These are phyloP conservation scores for Ogataea parapolymorpha DNA, from an alignment of 805 yeast species.

Conservation along the genomic window DNA sequence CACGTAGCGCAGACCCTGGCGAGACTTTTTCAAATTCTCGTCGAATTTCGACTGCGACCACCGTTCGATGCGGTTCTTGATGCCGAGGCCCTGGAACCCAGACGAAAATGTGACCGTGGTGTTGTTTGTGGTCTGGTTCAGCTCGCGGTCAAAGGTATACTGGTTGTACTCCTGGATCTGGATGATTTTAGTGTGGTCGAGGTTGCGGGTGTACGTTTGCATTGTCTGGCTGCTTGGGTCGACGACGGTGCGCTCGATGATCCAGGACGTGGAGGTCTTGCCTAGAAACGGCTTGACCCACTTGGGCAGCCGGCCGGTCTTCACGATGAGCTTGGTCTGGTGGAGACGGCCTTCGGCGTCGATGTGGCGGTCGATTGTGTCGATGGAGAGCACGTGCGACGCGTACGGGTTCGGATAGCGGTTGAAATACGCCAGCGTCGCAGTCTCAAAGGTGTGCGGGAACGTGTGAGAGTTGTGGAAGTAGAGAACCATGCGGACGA, in stretches of 20 bases:
- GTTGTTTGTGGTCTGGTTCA: slow-evolving; percentile 43
- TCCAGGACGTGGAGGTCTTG: slow-evolving; percentile 67
- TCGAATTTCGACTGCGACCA: slow-evolving; percentile 76
- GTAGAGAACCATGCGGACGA: slow-evolving; percentile 56
- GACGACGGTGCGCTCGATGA: slow-evolving; percentile 72
- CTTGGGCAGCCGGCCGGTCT: slow-evolving; percentile 74
- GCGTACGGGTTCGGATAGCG: slow-evolving; percentile 80
- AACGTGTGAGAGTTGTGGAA: slow-evolving; percentile 55
- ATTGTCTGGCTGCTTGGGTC: slow-evolving; percentile 56
- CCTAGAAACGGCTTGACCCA: slow-evolving; percentile 79
- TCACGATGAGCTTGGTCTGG: slow-evolving; percentile 71
- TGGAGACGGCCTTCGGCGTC: slow-evolving; percentile 62
- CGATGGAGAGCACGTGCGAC: slow-evolving; percentile 78
- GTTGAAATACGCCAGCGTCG: slow-evolving; percentile 72
- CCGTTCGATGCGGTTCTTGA: slow-evolving; percentile 71
- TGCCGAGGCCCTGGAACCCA: slow-evolving; percentile 57
- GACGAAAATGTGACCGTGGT: slow-evolving; percentile 62
- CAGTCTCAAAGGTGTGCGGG: slow-evolving; percentile 65
- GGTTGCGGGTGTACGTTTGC: slow-evolving; percentile 71
- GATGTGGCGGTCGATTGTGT: slow-evolving; percentile 61
- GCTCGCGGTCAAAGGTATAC: slow-evolving; percentile 38
- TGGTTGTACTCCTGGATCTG: slow-evolving; percentile 73
- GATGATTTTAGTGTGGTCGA: slow-evolving; percentile 78
- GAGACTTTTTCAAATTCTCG: slow-evolving; percentile 61
- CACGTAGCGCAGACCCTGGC: slow-evolving; percentile 73